Evolutionary conservation across 176 grass and related monocot species (phyloP).

Genomic region (Triticum dicoccoides): DNA sequence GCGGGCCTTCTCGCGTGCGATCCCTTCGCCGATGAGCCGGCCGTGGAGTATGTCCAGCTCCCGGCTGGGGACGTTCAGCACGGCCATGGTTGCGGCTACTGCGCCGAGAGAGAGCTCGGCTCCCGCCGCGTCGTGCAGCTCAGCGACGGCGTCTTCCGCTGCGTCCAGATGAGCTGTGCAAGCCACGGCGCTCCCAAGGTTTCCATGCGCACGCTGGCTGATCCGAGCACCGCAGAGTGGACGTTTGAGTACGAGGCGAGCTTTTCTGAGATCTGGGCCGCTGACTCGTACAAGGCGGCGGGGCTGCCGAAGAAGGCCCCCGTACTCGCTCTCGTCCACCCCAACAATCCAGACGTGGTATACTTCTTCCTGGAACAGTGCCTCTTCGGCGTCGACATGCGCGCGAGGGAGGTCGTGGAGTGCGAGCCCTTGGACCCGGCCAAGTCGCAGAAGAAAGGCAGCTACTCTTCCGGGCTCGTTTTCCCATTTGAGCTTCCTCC

Average conservation of each 20-base stretch:
- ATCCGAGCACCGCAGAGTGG: neutral
- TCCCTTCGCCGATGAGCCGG: neutral
- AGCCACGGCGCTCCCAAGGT: neutral
- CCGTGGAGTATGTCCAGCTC: neutral
- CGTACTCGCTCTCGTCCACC: neutral
- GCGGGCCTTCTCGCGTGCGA: neutral
- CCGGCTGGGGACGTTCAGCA: neutral
- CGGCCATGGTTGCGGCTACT: neutral
- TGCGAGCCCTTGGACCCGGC: neutral
- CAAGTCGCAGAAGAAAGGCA: neutral
- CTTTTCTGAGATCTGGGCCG: conserved; percentile 20
- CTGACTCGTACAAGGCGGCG: neutral
- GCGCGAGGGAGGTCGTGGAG: neutral
- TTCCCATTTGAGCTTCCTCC: conserved; percentile 5
- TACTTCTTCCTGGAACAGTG: neutral
- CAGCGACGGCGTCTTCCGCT: conserved; percentile 4
- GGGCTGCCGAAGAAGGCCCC: neutral
- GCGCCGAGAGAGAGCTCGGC: neutral
- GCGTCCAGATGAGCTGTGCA: neutral
- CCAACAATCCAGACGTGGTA: neutral
- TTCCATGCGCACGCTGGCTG: conserved; percentile 7
- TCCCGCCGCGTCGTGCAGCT: neutral
- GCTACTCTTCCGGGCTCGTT: neutral
- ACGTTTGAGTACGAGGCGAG: neutral
- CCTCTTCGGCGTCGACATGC: conserved; percentile 2